Base-by-base conservation (phyloP, 805 yeast species). In the Saturnispora bothae region DNA sequence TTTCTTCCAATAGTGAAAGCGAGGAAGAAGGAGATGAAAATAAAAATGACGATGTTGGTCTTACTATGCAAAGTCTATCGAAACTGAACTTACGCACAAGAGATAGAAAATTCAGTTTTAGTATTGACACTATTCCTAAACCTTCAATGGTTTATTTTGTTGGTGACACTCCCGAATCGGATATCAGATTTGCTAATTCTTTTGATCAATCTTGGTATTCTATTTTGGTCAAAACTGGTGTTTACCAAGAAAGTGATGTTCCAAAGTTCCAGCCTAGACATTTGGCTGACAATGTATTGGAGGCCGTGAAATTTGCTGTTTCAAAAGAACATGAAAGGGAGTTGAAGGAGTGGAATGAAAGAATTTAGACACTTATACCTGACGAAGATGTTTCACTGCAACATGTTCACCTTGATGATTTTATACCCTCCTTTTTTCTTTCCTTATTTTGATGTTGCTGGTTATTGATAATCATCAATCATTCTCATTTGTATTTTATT, bases 81-180 rank as follows among this genome's bases (percentile, higher is more conserved):
- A 63, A 61, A 47, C 45, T 64, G 43, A 61, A 64, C 2, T 48
- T 28, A 22, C 7, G 10, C 25, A 27, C 15, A 31, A 29, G 26
- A 12, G 28, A 12, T 9, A 25, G 32, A 12, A 26, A 16, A 17
- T 25, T 34, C 3, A 23, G 39, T 7, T 38, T 38, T 23, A 13
- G 30, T n/a, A 22, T 38, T 4, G 42, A 41, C 48, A 78, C 77
- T 40, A 61, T 83, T 46, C 92, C 92, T 5, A 88, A 88, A 4
- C 85, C 92, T 3, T 77, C 84, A 4, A 82, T 92, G 0, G 94
- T 83, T 13, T 83, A 83, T 57, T 83, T 83, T 61, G 92, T 83
- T 36, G 94, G 94, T 50, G 94, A 83, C 54, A 83, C 94, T 12
- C 94, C 94, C 15, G 94, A 83, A 61, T 78, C 88, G 5, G 94